Evolutionary conservation across 1,284 basidiomycete species (phyloP), one percentile per base, ranked within the genome.

Genomic region (Ceratobasidium sp.): DNA sequence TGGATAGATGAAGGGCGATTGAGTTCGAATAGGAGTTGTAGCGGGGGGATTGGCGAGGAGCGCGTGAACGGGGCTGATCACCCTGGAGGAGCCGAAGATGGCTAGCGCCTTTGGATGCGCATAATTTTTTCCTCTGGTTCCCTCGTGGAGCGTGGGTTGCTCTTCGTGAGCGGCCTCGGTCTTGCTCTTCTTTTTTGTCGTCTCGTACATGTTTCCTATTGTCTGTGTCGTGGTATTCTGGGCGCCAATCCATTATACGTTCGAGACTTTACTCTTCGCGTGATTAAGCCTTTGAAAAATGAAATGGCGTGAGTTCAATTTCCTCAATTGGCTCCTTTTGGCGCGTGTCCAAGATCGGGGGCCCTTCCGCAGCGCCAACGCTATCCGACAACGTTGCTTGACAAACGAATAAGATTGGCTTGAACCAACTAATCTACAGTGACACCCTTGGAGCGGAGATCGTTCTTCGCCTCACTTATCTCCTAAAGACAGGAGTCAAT

Each of bases 401-500:
- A 27, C 6, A 8, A 31, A 57, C 54, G 54, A 57, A 57, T 53
- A 6, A n/a, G 24, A 27, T 53, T 53, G 50, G 24, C 7, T n/a
- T 17, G 7, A 53, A 53, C 24, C 4, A 36, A 24, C 36, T 60
- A 93, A 81, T 93, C 92, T 74, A 93, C 89, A 41, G 85, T 85
- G 31, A 94, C 89, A 11, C 91, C 92, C 78, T 86, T 87, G 76
- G 85, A 81, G 78, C 91, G 85, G 69, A 94, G 82, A 76, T 91
- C 91, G 79, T 90, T 87, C 82, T 91, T 93, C 17, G 92, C 91
- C 78, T 87, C 85, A 24, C 86, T 85, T 47, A 93, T 90, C 82
- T 91, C 89, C 90, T 91, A 79, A 19, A 33, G 8, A 36, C 59
- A 15, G 62, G 27, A 27, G 47, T 59, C n/a, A 65, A 33, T 45